A percentile compares a stretch with the other conserved stretches of the same genome.
These are phyloP conservation scores for Lagenaria siceraria DNA, from an alignment of 306 rosid species.

Conservation along the genomic window DNA sequence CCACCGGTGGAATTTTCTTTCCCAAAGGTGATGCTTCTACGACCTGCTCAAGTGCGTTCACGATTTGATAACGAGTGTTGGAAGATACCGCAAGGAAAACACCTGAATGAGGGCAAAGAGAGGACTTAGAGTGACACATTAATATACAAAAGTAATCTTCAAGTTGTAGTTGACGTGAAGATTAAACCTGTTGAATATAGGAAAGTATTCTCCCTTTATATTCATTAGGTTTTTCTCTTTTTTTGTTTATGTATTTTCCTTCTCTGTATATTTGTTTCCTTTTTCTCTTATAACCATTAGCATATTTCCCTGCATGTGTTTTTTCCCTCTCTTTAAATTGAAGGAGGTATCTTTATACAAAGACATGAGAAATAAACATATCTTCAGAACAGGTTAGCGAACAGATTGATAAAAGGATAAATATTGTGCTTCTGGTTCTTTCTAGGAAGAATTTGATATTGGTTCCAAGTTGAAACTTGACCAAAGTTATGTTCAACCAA, in stretches of 20 bases:
- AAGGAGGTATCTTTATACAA: too few relatives aligned
- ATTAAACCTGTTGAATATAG: neutral
- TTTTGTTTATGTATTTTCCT: too few relatives aligned
- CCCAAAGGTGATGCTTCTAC: constrained; percentile 77
- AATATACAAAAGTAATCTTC: neutral
- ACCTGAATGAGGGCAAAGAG: constrained; percentile 27
- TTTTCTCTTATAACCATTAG: too few relatives aligned
- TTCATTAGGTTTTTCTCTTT: too few relatives aligned
- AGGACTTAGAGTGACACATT: neutral
- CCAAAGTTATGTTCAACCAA: neutral
- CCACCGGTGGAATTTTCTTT: constrained; percentile 66
- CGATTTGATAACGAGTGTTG: constrained; percentile 77
- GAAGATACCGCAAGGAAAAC: constrained; percentile 92
- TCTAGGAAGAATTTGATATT: neutral
- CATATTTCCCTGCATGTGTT: too few relatives aligned
- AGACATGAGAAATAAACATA: too few relatives aligned
- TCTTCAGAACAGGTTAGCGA: neutral
- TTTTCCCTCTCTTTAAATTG: too few relatives aligned
- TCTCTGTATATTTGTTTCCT: too few relatives aligned
- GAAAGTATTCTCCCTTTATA: too few relatives aligned
- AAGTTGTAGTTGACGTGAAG: neutral
- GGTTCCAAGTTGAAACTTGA: neutral
- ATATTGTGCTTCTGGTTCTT: neutral
- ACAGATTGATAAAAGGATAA: neutral
- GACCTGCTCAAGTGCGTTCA: constrained; percentile 64